Evolutionary conservation across 2,329 filamentous ascomycete species (phyloP).

Genomic region (Nemania sp.): DNA sequence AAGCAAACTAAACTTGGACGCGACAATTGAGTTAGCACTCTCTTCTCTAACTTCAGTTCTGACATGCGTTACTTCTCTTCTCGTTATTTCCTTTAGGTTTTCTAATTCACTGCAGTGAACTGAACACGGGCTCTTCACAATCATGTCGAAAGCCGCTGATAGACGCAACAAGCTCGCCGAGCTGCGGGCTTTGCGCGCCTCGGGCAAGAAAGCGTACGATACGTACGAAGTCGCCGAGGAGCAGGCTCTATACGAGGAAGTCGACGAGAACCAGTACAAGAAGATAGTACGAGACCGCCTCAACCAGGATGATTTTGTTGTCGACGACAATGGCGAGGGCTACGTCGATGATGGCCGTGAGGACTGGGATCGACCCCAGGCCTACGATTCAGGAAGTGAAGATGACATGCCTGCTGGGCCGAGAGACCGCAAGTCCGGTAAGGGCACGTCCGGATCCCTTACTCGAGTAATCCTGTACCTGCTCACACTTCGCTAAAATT

Average conservation of each 20-base stretch:
- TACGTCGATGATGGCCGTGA: slow-evolving; percentile 96
- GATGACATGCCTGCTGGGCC: slow-evolving; percentile 57
- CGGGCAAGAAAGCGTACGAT: slow-evolving; percentile 89
- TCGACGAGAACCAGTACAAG: slow-evolving; percentile 97
- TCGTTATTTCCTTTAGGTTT: neutral
- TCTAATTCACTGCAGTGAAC: neutral
- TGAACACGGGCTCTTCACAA: slow-evolving; percentile 15
- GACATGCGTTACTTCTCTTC: slow-evolving; percentile 1
- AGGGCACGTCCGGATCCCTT: slow-evolving; percentile 27
- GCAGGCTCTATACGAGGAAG: slow-evolving; percentile 87
- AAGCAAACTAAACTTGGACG: too few relatives aligned
- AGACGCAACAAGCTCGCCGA: slow-evolving; percentile 68
- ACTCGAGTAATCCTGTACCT: neutral
- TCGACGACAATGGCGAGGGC: slow-evolving; percentile 96
- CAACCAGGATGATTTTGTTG: slow-evolving; percentile 95
- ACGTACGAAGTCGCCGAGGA: slow-evolving; percentile 86
- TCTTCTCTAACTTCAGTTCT: neutral
- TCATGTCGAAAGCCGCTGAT: slow-evolving; percentile 47
- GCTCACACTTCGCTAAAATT: slow-evolving; percentile 16
- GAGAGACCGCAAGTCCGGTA: slow-evolving; percentile 56
- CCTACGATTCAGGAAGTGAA: slow-evolving; percentile 74
- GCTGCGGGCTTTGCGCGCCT: slow-evolving; percentile 79
- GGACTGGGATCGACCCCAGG: slow-evolving; percentile 79
- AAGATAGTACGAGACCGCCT: slow-evolving; percentile 88
- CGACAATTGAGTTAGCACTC: too few relatives aligned